A percentile compares a stretch with the other conserved stretches of the same genome.
Conservation (phyloP, 2,329 filamentous ascomycete genomes). For the Pyrenochaeta sp. region DNA sequence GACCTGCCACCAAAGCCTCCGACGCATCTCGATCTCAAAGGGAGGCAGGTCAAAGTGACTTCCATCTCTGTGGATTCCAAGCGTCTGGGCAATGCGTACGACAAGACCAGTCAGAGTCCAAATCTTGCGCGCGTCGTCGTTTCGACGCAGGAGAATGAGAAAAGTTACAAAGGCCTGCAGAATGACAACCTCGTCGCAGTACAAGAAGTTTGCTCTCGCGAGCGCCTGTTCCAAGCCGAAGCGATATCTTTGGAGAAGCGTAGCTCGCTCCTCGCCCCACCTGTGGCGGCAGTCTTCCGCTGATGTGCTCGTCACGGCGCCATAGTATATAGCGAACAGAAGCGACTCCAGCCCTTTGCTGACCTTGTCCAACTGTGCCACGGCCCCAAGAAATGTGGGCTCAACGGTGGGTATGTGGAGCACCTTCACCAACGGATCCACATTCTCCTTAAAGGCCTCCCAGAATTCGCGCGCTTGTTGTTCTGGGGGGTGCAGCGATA, state of each 20-base stretch:
- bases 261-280: conserved; percentile 62
- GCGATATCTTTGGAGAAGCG: conserved; percentile 64
- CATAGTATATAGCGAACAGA: conserved; percentile 70
- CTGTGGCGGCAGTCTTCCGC: conserved; percentile 56
- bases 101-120: conserved; percentile 68
- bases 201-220: conserved; percentile 69
- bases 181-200: conserved; percentile 68
- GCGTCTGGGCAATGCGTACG: conserved; percentile 66
- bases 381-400: conserved; percentile 67
- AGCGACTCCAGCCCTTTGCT: conserved; percentile 66
- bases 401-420: conserved; percentile 74
- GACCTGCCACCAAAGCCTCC: conserved; percentile 68
- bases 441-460: conserved; percentile 75
- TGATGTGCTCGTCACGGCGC: conserved; percentile 61
- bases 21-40: conserved; percentile 68
- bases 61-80: conserved; percentile 69
- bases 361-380: conserved; percentile 67
- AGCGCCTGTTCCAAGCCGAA: conserved; percentile 71
- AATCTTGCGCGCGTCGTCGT: conserved; percentile 59
- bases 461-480: conserved; percentile 71
- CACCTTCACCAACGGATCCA: conserved; percentile 76
- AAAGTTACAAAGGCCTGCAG: conserved; percentile 71
- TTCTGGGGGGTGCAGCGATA: conserved; percentile 70
- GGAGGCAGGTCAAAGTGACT: conserved; percentile 63
- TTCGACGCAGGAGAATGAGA: conserved; percentile 64